Evolutionary conservation across 2,329 filamentous ascomycete species (phyloP).

Genomic region (Incumbomyces delicatus): DNA sequence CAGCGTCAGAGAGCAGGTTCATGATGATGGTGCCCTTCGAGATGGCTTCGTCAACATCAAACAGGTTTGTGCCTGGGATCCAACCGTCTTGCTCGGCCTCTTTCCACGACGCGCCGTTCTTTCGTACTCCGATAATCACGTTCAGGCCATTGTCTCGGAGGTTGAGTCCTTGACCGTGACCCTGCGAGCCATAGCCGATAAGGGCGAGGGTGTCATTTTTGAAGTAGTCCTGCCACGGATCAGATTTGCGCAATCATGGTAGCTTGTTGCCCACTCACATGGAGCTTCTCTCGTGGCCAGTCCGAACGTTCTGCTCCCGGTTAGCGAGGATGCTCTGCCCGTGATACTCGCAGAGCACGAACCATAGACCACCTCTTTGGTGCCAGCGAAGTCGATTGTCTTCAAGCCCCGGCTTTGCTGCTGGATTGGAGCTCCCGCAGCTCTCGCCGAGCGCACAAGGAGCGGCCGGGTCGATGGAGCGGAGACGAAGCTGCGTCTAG

Average conservation of each 20-base stretch:
- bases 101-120: constrained; percentile 97
- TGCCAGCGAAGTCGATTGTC: constrained; percentile 97
- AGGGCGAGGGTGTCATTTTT: constrained; percentile 98
- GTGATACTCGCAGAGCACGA: constrained; percentile 25
- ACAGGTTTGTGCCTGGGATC: constrained; percentile 97
- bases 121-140: constrained; percentile 96
- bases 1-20: constrained; percentile 97
- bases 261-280: constrained; percentile 51
- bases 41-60: constrained; percentile 96
- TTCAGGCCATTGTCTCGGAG: constrained; percentile 99
- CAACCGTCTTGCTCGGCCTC: constrained; percentile 95
- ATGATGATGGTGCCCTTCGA: constrained; percentile 88
- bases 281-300: constrained; percentile 97
- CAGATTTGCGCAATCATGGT: constrained; percentile 7
- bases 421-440: constrained; percentile 39
- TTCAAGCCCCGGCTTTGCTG: constrained; percentile 81
- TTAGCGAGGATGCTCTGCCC: constrained; percentile 7
- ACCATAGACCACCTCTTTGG: constrained; percentile 93
- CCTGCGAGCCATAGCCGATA: constrained; percentile 97
- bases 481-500: constrained; percentile 50
- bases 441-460: constrained; percentile 37
- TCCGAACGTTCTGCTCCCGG: constrained; percentile 71
- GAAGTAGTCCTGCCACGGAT: constrained; percentile 73
- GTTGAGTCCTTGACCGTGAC: constrained; percentile 98
- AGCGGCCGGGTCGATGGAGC: constrained; percentile 43